Evolutionary conservation across 2,329 filamentous ascomycete species (phyloP), one percentile per base, ranked within the genome.

Genomic region (Fusarium euwallaceae): DNA sequence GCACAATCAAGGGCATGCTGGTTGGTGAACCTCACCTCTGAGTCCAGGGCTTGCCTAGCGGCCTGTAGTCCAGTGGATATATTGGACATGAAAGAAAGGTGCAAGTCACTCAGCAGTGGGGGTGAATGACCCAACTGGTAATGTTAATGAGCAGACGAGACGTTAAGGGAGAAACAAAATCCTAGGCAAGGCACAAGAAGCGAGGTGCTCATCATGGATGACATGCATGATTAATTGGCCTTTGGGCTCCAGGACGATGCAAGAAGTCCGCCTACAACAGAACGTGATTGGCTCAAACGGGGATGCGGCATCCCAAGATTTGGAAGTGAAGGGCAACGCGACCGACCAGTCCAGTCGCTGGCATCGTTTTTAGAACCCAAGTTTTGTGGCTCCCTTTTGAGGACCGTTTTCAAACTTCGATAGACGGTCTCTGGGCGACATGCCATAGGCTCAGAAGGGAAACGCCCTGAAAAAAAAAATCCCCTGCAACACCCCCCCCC

Each of bases 181-280:
- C 43, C 43, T 48, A 48, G 43, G 43, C 43, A 48, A 48, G 45
- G 45, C 45, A 51, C 45, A 51, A 51, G 45, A 51, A 27, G 45
- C 55, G 61, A 63, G 41, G 64, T 66, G 67, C 65, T 67, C 51
- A 64, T 71, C 70, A 76, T 74, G 70, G 43, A 72, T 78, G 75
- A 78, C 77, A 79, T 78, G 76, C 77, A 76, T 78, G 70, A 66
- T 78, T 76, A 76, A 73, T 74, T 78, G 75, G 72, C 61, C 65
- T 71, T 64, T 51, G 45, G 69, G 72, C 29, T 68, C 66, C 43
- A 64, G 51, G 61, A 51, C 61, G 67, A 69, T 73, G 62, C 61
- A 70, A 65, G 45, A 51, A 58, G 67, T 17, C 65, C 65, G 68
- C 9, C 64, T 61, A 71, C 24, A 14, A 24, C 27, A 69, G 22